phyloP scores from a whole-genome alignment of 495 filamentous ascomycete genomes.

The Mytilinidion resinicola region DNA sequence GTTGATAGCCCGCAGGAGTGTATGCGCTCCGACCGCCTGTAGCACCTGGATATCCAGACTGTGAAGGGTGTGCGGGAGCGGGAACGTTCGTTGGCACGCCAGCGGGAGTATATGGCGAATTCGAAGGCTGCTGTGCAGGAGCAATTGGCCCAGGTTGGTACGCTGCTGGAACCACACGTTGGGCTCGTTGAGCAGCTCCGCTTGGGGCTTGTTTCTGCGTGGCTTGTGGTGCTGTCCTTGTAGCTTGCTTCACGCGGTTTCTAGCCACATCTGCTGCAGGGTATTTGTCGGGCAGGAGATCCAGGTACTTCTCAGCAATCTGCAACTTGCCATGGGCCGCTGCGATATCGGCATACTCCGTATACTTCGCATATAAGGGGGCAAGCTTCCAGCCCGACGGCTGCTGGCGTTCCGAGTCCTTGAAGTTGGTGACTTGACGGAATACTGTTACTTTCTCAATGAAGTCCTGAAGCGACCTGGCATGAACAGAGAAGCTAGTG shows the following conservation, averaged over 20 bases:
- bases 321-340: conserved; percentile 82
- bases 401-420: conserved; percentile 64
- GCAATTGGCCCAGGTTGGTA: conserved; percentile 22
- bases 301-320: conserved; percentile 84
- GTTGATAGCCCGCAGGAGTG: conserved; percentile 51
- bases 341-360: conserved; percentile 92
- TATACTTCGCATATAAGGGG: conserved; percentile 87
- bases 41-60: conserved; percentile 8
- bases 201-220: conserved; percentile 20
- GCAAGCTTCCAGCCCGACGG: conserved; percentile 83
- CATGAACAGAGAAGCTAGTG: conserved; percentile 86
- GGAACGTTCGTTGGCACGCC: conserved; percentile 15
- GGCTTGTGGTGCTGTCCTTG: conserved; percentile 54
- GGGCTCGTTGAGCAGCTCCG: conserved; percentile 23
- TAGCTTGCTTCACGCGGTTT: conserved; percentile 80
- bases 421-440: conserved; percentile 85
- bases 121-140: conserved; percentile 13
- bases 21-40: conserved; percentile 50
- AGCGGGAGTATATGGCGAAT: conserved; percentile 27
- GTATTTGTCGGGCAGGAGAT: conserved; percentile 78
- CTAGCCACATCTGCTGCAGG: conserved; percentile 83
- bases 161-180: conserved; percentile 16
- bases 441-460: conserved; percentile 99
- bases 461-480: conserved; percentile 78
- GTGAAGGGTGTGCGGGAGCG: conserved; percentile 2